Evolutionary conservation across 2,329 filamentous ascomycete species (phyloP), one percentile per base, ranked within the genome.

Genomic region (Fusarium globosum): DNA sequence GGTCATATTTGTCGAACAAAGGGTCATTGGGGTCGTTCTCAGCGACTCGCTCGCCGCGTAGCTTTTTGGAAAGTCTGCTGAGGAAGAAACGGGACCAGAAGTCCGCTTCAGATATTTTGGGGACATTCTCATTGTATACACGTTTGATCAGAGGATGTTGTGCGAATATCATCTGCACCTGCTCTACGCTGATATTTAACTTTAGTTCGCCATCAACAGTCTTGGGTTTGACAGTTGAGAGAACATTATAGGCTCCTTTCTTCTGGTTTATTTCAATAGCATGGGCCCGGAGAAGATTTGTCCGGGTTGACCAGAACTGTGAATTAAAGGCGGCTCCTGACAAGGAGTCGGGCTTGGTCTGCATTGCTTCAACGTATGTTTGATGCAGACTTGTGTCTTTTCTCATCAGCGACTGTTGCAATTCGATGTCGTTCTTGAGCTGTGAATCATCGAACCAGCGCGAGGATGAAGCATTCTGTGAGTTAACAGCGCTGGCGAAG

Each of bases 11-110:
- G 82, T 98, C 96, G 69, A 98, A 92, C 14, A 96, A 86, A 23
- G 90, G 87, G 82, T 98, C 95, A 14, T 89, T 89, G 21, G 90
- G 86, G 80, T 98, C 96, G 8, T 88, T 88, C 14, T 96, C 94
- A 2, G 90, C 90, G 49, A 97, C 90, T 59, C 94, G 93, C 82
- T 98, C 95, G 42, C 97, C 96, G 65, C 95, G 94, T 63, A 99
- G 85, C 79, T 95, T 96, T 83, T 97, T 98, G 74, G 95, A 94
- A 14, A 99, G 85, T 64, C 93, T 90, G 81, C 94, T 97, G 69
- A 95, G 90, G 81, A 99, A 98, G 83, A 99, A 99, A 20, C 94
- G 89, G 11, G 93, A 93, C 95, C 96, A 99, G 80, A 99, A 99
- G 56, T 94, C 91, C 63, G 88, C 87, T 78, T 97, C 94, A 33